Evolutionary conservation across 106 monocot genomes (phyloP).

Genomic region (Dioscorea zingiberensis): DNA sequence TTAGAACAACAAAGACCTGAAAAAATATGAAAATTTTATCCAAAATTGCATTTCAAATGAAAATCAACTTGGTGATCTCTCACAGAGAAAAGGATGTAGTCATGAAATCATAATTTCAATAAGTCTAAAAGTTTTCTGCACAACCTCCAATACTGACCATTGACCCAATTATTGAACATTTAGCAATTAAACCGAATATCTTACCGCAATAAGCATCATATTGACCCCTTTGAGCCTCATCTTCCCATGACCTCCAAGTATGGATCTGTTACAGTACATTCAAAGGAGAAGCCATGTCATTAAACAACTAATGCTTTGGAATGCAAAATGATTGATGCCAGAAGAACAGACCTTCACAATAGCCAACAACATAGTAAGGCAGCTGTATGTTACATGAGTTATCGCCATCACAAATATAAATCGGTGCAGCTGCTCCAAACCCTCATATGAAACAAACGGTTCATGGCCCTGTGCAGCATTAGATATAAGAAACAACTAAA

Average conservation of each 20-base stretch:
- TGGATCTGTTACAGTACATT: slow-evolving; percentile 52
- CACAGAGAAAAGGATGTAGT: no score
- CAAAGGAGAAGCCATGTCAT: background rate
- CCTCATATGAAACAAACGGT: slow-evolving; percentile 91
- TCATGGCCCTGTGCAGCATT: slow-evolving; percentile 76
- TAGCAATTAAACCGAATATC: background rate
- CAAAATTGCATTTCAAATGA: no score
- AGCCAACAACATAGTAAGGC: slow-evolving; percentile 89
- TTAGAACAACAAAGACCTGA: slow-evolving; percentile 5
- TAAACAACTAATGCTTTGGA: background rate
- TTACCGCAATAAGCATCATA: slow-evolving; percentile 62
- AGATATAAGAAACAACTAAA: no score
- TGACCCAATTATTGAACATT: background rate
- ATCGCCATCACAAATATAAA: slow-evolving; percentile 99
- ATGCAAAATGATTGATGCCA: no score
- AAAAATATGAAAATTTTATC: background rate
- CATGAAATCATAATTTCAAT: no score
- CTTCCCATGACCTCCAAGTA: slow-evolving; percentile 98
- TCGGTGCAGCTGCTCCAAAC: slow-evolving; percentile 90
- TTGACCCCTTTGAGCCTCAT: slow-evolving; percentile 71
- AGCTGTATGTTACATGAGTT: slow-evolving; percentile 93
- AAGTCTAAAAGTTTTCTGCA: no score
- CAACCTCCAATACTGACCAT: no score
- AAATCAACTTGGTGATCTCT: no score
- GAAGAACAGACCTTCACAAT: slow-evolving; percentile 61